Evolutionary conservation across 352 stramenopile species (phyloP).

Genomic region (Halophytophthora polymorphica): DNA sequence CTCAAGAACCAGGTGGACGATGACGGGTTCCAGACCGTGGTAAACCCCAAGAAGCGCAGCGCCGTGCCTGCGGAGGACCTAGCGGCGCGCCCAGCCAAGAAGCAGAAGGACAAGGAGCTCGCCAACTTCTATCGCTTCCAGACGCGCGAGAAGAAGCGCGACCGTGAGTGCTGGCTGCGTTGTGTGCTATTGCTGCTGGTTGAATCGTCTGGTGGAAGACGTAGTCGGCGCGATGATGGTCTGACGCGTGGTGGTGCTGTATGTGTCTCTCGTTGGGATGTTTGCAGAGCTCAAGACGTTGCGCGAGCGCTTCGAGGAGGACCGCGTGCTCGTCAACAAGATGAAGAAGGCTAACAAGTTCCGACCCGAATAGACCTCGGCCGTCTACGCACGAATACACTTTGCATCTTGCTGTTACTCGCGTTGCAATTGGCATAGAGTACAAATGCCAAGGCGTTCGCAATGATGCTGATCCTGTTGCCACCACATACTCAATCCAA

Average conservation of each 20-base stretch:
- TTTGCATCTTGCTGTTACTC: too few species aligned
- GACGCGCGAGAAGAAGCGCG: conserved; percentile 82
- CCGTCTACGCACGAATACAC: neutral
- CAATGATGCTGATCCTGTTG: too few species aligned
- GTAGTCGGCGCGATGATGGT: neutral
- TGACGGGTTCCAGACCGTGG: conserved; percentile 81
- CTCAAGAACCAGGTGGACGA: conserved; percentile 79
- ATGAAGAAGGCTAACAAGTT: conserved; percentile 84
- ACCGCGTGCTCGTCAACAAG: conserved; percentile 72
- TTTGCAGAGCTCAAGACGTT: conserved; percentile 73
- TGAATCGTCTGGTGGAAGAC: too few species aligned
- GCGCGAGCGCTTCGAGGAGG: conserved; percentile 82
- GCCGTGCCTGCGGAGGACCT: conserved; percentile 45
- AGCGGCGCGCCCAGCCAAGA: conserved; percentile 62
- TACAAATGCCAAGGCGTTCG: too few species aligned
- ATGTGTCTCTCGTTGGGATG: conserved; percentile 7
- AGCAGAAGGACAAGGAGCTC: conserved; percentile 81
- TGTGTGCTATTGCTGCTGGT: neutral
- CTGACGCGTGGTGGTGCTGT: conserved; percentile 1
- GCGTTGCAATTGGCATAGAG: too few species aligned
- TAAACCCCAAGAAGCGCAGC: conserved; percentile 79
- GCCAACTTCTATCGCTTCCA: conserved; percentile 87
- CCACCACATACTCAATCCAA: too few species aligned
- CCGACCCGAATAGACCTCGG: conserved; percentile 55
- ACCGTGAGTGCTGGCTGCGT: conserved; percentile 44